Conservation (phyloP, 768 basidiomycete species). For the Phylloporus arenicola region DNA sequence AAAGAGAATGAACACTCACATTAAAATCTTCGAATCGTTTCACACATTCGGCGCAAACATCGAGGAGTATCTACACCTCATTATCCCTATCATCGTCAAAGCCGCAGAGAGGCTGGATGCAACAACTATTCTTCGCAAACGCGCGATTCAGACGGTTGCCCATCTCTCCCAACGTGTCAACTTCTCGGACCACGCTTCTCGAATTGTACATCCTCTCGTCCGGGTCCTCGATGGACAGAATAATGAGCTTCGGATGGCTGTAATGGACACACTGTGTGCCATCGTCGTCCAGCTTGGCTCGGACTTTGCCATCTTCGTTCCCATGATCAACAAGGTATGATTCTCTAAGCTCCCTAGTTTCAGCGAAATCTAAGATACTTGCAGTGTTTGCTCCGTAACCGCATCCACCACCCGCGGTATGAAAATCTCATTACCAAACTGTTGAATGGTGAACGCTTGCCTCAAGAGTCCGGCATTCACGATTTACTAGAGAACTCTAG, state of each 20-base stretch:
- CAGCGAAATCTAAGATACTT: not conserved
- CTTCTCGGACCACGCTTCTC: conserved; percentile 95
- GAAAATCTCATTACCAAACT: conserved; percentile 86
- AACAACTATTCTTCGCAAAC: conserved; percentile 69
- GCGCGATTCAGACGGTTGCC: conserved; percentile 88
- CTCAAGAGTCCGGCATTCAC: conserved; percentile 72
- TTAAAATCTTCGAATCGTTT: conserved; percentile 92
- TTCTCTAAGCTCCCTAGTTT: not conserved
- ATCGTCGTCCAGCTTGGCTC: conserved; percentile 90
- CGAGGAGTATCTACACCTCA: conserved; percentile 95
- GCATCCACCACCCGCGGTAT: conserved; percentile 76
- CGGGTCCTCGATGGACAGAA: conserved; percentile 71
- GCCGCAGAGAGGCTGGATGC: conserved; percentile 83
- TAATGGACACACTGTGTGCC: conserved; percentile 91
- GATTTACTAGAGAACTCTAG: conserved; percentile 66
- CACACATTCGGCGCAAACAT: conserved; percentile 93
- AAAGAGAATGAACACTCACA: conserved; percentile 69
- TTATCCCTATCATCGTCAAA: conserved; percentile 90
- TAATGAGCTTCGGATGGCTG: conserved; percentile 77
- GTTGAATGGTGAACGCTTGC: conserved; percentile 85
- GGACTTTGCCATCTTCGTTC: conserved; percentile 96
- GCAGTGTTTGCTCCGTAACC: conserved; percentile 71
- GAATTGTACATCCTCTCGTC: conserved; percentile 93
- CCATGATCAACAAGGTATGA: conserved; percentile 88
- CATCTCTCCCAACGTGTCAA: conserved; percentile 89